Conservation (phyloP, 2,329 filamentous ascomycete species). For the Cladophialophora bantiana region DNA sequence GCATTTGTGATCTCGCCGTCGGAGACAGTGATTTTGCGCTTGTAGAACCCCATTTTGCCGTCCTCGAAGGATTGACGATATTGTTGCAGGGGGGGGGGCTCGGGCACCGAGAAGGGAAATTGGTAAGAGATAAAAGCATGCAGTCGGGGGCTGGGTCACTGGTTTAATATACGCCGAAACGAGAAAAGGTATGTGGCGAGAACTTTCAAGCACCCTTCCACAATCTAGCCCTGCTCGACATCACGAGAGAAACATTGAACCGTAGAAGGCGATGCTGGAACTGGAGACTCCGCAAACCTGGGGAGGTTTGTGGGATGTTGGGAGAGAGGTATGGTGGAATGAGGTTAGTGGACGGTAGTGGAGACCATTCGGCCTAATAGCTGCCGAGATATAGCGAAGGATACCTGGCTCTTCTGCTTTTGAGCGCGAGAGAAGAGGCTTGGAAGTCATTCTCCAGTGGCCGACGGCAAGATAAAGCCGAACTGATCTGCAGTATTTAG, state of each 20-base stretch:
- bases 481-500: background rate
- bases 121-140: background rate
- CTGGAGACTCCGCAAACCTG: background rate
- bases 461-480: background rate
- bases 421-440: background rate
- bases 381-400: background rate
- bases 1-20: conserved; percentile 43
- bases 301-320: background rate
- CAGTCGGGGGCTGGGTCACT: background rate
- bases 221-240: background rate
- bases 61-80: background rate
- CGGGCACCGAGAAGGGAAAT: background rate
- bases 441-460: background rate
- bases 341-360: background rate
- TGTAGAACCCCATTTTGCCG: conserved; percentile 9
- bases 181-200: background rate
- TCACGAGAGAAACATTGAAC: background rate
- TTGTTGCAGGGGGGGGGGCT: too few species aligned
- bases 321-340: background rate
- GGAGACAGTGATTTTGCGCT: conserved; percentile 18
- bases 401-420: background rate
- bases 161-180: background rate
- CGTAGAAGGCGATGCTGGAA: background rate
- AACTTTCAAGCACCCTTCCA: background rate
- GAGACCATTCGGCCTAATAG: background rate